Evolutionary conservation across 352 stramenopile species (phyloP), one percentile per base, ranked within the genome.

Genomic region (Pythium rishiriense): DNA sequence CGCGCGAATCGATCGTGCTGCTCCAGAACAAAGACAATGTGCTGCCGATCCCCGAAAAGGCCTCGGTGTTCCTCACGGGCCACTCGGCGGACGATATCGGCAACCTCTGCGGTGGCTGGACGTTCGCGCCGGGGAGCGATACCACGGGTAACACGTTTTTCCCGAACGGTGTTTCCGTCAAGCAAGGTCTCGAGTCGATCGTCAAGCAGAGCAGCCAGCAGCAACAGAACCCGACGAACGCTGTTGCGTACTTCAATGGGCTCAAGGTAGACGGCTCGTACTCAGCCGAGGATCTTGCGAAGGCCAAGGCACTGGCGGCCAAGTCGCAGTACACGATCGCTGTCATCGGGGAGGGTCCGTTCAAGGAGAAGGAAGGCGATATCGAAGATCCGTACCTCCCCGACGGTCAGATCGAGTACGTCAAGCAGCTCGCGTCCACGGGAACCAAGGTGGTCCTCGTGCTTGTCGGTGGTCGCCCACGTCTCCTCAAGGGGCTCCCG

Each of bases 281-380:
- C 75, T 69, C 69, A 0, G 51, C 67, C 10, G 63, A 45, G 12
- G 83, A 87, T 52, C 64, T 89, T 15, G 74, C 75, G 31, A 83
- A 65, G 7, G 87, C 72, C 37, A 91, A 87, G 66, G 33, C 48
- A 2, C 62, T 82, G 29, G 85, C 85, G 7, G 66, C 67, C 17
- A 62, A 75, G 21, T 69, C 84, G 5, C 53, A 77, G 11, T 90
- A 92, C 69, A 90, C 87, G 0, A 74, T 97, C 25, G 76, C 91
- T 7, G 85, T 81, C 35, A 80, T 97, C 39, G 90, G 90, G 19
- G 90, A 97, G 58, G 37, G 45, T 6, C 66, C 75, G 0, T 97
- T 95, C 65, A 71, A 87, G 7, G 90, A 97, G 61, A 97, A 96
- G 55, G 72, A 78, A 2, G 90, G 90, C 1, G 90, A 97, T 59